Conservation (phyloP, 805 yeast species). For the Pichia californica region DNA sequence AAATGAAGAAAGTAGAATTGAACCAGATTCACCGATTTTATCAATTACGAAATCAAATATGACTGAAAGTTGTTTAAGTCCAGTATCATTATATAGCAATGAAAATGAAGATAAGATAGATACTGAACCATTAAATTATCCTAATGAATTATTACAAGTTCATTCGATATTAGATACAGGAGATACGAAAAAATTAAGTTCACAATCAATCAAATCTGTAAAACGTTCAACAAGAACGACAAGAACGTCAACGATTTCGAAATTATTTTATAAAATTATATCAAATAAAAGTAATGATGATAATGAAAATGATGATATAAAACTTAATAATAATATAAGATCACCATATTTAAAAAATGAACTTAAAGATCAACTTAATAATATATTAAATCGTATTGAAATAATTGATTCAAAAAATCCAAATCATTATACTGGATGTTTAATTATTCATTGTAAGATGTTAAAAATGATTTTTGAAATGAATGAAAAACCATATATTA, state of each 20-base stretch:
- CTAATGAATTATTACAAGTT: too few relatives aligned
- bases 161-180: not conserved
- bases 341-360: not conserved
- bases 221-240: too few relatives aligned
- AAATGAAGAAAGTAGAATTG: too few relatives aligned
- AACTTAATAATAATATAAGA: not conserved
- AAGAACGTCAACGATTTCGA: not conserved
- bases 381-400: not conserved
- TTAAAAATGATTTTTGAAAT: conserved; percentile 1
- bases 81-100: too few relatives aligned
- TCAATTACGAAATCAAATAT: too few relatives aligned
- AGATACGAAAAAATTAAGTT: too few relatives aligned
- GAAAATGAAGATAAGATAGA: too few relatives aligned
- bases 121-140: too few relatives aligned
- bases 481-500: not conserved
- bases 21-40: too few relatives aligned
- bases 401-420: not conserved
- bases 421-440: not conserved
- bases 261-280: not conserved
- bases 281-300: not conserved
- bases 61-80: too few relatives aligned
- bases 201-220: too few relatives aligned
- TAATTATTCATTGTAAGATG: conserved; percentile 2
- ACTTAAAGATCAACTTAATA: not conserved
- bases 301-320: not conserved